Conservation (phyloP, 164 flowering plant species). For the Saururus chinensis region DNA sequence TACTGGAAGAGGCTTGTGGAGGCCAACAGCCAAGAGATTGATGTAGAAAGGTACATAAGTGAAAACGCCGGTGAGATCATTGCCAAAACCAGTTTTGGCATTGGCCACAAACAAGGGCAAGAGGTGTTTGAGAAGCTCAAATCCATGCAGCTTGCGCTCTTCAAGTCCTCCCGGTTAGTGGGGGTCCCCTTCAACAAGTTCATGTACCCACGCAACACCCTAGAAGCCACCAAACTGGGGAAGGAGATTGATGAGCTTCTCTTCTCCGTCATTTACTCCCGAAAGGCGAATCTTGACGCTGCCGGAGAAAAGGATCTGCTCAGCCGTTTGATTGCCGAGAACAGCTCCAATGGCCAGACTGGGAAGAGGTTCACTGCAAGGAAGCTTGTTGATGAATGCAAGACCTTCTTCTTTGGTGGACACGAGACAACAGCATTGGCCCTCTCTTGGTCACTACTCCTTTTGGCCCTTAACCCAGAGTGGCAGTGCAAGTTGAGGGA, state of each 20-base stretch:
- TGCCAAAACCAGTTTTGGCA: slow-evolving; percentile 69
- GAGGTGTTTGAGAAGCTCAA: slow-evolving; percentile 47
- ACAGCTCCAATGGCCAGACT: slow-evolving; percentile 7
- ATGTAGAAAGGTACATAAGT: slow-evolving; percentile 47
- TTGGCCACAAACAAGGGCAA: slow-evolving; percentile 27
- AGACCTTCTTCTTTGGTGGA: slow-evolving; percentile 89
- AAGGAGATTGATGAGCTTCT: slow-evolving; percentile 64
- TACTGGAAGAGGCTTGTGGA: slow-evolving; percentile 45
- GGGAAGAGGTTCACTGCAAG: slow-evolving; percentile 27
- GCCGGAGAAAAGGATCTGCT: slow-evolving; percentile 28
- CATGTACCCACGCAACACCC: slow-evolving; percentile 28
- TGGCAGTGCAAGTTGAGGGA: slow-evolving; percentile 72
- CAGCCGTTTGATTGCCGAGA: slow-evolving; percentile 40
- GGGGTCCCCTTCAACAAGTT: slow-evolving; percentile 73
- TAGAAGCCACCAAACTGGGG: slow-evolving; percentile 44
- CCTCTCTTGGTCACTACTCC: slow-evolving; percentile 63
- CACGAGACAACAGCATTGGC: slow-evolving; percentile 83
- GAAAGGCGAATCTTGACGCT: slow-evolving; percentile 11
- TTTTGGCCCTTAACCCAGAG: slow-evolving; percentile 46
- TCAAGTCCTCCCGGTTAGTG: slow-evolving; percentile 45
- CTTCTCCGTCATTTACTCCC: slow-evolving; percentile 28
- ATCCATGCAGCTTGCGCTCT: slow-evolving; percentile 53
- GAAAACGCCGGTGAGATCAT: slow-evolving; percentile 60
- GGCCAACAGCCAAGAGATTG: slow-evolving; percentile 42
- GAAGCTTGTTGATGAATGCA: slow-evolving; percentile 87